Percentiles rank a stretch among this genome's conserved stretches.
Evolutionary conservation across 2,329 filamentous ascomycete genomes (phyloP).

Genomic region (Verticillium nonalfalfae): DNA sequence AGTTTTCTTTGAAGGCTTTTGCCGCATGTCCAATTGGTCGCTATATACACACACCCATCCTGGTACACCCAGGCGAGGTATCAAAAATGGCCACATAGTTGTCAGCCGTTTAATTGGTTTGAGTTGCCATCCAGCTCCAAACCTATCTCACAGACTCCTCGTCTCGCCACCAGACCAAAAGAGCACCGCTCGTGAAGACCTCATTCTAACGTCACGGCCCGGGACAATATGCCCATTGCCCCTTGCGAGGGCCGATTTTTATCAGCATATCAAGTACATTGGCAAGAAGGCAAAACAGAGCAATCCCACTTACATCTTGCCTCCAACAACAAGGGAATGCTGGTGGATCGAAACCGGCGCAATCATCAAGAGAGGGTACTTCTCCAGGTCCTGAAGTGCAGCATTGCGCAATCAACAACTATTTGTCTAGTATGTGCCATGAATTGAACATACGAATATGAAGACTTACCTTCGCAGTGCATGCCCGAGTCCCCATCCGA

Average conservation of each 20-base stretch:
- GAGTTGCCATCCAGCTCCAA: no score
- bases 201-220: no score
- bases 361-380: neutral
- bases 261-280: neutral
- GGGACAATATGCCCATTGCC: neutral
- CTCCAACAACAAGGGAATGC: neutral
- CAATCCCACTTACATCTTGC: neutral
- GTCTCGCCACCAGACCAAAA: no score
- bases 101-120: no score
- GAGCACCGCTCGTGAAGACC: no score
- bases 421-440: neutral
- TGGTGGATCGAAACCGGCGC: neutral
- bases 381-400: neutral
- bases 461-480: neutral
- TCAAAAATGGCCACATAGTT: no score
- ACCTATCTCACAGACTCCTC: no score
- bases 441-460: neutral
- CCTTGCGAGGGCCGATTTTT: neutral
- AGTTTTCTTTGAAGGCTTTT: neutral
- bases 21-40: neutral
- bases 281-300: neutral
- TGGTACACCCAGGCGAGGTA: no score
- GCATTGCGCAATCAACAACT: neutral
- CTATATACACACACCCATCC: no score
- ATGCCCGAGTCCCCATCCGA: neutral